A percentile compares a stretch with the other conserved stretches of the same genome.
Conservation (phyloP, 306 rosid genomes). For the Acacia acuminata region DNA sequence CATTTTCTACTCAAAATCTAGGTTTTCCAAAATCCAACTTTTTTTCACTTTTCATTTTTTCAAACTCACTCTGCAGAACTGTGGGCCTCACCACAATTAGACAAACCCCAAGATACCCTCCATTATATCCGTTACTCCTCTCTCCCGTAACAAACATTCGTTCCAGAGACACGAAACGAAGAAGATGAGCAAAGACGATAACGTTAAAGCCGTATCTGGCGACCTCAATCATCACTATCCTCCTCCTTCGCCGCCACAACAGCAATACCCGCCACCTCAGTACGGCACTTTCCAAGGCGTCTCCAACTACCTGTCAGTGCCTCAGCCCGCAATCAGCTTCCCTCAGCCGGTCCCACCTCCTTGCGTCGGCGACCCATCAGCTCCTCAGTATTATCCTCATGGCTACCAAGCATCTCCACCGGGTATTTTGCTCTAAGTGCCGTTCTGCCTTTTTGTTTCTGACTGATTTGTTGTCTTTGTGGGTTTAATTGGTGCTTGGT, state of each 20-base stretch:
- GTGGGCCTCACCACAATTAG: too few species aligned
- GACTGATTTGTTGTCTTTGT: not conserved
- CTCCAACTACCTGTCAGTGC: constrained; percentile 64
- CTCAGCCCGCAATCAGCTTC: constrained; percentile 9
- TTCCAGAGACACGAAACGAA: not conserved
- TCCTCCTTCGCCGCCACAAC: constrained; percentile 32
- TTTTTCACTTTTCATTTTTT: too few species aligned
- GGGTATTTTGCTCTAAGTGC: constrained; percentile 46
- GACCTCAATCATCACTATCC: constrained; percentile 32
- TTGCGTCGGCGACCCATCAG: constrained; percentile 45
- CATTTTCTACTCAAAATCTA: too few species aligned
- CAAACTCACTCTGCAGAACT: too few species aligned
- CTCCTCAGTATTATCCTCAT: constrained; percentile 44
- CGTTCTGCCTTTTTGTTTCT: not conserved
- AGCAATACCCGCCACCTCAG: constrained; percentile 49
- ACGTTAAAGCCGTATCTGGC: constrained; percentile 35
- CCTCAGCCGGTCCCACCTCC: constrained; percentile 70
- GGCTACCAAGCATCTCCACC: constrained; percentile 78
- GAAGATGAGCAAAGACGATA: constrained; percentile 64
- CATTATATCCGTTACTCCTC: too few species aligned
- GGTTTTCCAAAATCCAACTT: too few species aligned
- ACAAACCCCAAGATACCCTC: too few species aligned
- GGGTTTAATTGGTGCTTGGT: constrained; percentile 25
- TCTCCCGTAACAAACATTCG: too few species aligned
- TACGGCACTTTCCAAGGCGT: constrained; percentile 98